Conservation (phyloP, 306 rosid species). For the Trichosanthes truncata region DNA sequence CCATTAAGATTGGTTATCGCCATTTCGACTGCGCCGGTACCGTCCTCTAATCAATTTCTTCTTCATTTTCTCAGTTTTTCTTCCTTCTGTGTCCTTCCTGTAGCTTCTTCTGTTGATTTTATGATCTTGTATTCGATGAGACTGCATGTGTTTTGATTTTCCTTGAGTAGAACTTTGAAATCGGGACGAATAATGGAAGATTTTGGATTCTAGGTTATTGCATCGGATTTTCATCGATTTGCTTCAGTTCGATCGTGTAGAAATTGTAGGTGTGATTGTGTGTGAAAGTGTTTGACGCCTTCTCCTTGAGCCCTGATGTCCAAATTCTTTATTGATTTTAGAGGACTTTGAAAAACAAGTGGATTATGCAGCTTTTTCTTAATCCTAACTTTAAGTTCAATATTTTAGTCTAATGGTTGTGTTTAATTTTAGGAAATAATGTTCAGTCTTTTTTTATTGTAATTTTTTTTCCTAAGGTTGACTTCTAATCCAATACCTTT, state of each 20-base stretch:
- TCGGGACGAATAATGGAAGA: background rate
- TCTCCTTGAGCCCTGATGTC: too few relatives aligned
- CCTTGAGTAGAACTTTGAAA: background rate
- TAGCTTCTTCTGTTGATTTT: background rate
- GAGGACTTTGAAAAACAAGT: background rate
- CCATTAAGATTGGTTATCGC: conserved; percentile 77
- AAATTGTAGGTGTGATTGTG: background rate
- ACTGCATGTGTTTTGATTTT: background rate
- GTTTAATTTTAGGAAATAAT: background rate
- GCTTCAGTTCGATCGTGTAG: background rate
- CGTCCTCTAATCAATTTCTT: background rate
- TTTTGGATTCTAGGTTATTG: background rate
- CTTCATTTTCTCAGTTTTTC: background rate
- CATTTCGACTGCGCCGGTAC: conserved; percentile 91
- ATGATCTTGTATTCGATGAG: background rate
- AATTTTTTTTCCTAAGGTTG: background rate
- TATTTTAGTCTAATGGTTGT: background rate
- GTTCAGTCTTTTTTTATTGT: background rate
- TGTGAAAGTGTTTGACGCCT: background rate
- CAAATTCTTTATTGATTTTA: background rate
- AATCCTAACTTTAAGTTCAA: background rate
- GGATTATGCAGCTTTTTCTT: background rate
- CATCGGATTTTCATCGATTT: background rate
- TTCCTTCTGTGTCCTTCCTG: background rate
- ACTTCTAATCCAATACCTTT: background rate